Conservation (phyloP, 129 eudicot genomes). For the Artemisia annua region DNA sequence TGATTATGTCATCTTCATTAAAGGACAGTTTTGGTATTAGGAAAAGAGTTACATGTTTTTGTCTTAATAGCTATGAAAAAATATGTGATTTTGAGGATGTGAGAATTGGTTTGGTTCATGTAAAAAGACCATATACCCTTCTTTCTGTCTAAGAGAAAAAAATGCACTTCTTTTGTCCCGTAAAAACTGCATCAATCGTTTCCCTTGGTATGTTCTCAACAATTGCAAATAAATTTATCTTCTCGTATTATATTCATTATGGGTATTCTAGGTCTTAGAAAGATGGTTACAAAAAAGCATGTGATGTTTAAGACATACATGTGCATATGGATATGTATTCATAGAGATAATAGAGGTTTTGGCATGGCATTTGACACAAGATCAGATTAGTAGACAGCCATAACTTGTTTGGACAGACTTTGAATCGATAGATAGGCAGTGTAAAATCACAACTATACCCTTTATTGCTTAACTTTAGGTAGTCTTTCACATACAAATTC, state of each 20-base stretch:
- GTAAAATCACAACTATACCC: slow-evolving; percentile 11
- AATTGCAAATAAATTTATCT: neutral
- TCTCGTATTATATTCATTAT: neutral
- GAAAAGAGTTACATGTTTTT: neutral
- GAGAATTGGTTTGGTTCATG: neutral
- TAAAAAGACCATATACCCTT: neutral
- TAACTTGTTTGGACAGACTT: slow-evolving; percentile 32
- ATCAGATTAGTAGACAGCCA: slow-evolving; percentile 26
- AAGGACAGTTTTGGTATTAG: too few species aligned
- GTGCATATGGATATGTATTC: slow-evolving; percentile 22
- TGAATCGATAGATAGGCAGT: neutral
- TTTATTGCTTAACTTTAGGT: neutral
- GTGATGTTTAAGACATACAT: slow-evolving; percentile 21
- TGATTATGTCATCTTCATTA: neutral
- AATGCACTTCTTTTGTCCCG: neutral
- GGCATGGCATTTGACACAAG: slow-evolving; percentile 22
- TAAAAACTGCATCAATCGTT: neutral
- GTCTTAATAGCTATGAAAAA: neutral
- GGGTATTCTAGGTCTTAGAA: slow-evolving; percentile 17
- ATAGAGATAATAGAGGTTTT: slow-evolving; percentile 20
- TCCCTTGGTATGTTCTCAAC: neutral
- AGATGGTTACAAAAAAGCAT: neutral
- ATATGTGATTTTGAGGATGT: neutral
- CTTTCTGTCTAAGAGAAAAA: neutral
- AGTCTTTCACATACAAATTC: neutral